These are phyloP conservation scores for Aquanectria penicillioides DNA, from an alignment of 2,329 filamentous ascomycete species.

Conservation along the genomic window DNA sequence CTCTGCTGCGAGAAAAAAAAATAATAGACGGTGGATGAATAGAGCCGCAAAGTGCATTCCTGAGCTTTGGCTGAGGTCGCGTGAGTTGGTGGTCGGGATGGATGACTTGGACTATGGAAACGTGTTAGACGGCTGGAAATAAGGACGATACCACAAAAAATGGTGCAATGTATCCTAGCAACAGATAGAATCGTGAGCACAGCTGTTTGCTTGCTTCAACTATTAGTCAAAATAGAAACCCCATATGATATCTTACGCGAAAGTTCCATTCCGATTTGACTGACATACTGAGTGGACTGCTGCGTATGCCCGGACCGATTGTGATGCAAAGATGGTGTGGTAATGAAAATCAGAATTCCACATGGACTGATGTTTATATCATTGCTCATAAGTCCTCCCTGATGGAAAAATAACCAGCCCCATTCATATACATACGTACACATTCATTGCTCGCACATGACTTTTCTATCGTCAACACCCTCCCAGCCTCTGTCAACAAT, in stretches of 20 bases:
- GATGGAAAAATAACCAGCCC: no score
- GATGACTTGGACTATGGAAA: background rate
- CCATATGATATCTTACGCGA: background rate
- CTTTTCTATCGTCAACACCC: background rate
- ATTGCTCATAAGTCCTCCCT: slow-evolving; percentile 2
- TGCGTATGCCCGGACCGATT: background rate
- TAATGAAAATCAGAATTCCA: background rate
- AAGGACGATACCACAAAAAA: background rate
- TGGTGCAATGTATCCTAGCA: background rate
- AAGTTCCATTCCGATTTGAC: background rate
- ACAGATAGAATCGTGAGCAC: slow-evolving; percentile 7
- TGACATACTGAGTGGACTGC: background rate
- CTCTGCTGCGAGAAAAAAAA: background rate
- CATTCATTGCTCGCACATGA: background rate
- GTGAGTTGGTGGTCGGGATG: background rate
- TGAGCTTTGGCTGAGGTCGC: background rate
- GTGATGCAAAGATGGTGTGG: background rate
- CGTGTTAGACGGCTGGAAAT: background rate
- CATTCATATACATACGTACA: slow-evolving; percentile 1
- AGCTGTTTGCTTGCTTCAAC: background rate
- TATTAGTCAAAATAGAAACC: background rate
- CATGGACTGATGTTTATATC: background rate
- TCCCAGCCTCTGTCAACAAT: background rate
- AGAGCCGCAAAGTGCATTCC: background rate
- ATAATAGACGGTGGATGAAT: background rate